phyloP scores from a whole-genome alignment of 805 yeast species.

The Barnettozyma botsteinii region DNA sequence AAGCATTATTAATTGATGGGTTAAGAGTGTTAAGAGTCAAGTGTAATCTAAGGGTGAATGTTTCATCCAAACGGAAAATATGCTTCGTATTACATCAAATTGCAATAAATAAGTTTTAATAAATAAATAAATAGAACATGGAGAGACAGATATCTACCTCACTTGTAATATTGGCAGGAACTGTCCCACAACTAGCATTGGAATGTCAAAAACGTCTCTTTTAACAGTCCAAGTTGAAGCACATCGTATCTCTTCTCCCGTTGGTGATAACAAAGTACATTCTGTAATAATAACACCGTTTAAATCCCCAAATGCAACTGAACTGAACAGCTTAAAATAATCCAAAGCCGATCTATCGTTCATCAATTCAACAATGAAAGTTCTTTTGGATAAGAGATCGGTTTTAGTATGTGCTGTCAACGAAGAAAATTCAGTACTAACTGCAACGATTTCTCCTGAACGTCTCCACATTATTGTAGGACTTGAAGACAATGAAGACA shows the following conservation, averaged over 20 bases:
- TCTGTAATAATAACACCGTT: conserved; percentile 35
- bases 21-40: too few relatives aligned
- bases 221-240: conserved; percentile 84
- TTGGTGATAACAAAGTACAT: conserved; percentile 34
- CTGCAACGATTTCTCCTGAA: conserved; percentile 78
- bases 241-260: conserved; percentile 45
- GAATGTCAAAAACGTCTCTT: conserved; percentile 77
- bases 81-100: neutral
- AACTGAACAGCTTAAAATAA: conserved; percentile 65
- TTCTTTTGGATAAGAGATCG: conserved; percentile 52
- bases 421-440: conserved; percentile 67
- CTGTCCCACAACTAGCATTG: conserved; percentile 80
- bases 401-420: conserved; percentile 59
- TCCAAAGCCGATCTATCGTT: conserved; percentile 70
- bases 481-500: conserved; percentile 50
- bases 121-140: neutral
- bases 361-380: conserved; percentile 75
- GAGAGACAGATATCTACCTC: conserved; percentile 7
- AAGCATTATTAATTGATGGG: too few relatives aligned
- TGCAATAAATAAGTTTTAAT: neutral
- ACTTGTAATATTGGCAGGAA: conserved; percentile 56
- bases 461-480: conserved; percentile 85
- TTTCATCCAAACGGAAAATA: too few relatives aligned
- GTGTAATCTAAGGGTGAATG: too few relatives aligned
- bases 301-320: conserved; percentile 42